Percentiles rank a stretch among this genome's conserved stretches.
These are phyloP conservation scores for Penicillium sp. DNA, from an alignment of 2,329 filamentous ascomycete species.

Conservation along the genomic window DNA sequence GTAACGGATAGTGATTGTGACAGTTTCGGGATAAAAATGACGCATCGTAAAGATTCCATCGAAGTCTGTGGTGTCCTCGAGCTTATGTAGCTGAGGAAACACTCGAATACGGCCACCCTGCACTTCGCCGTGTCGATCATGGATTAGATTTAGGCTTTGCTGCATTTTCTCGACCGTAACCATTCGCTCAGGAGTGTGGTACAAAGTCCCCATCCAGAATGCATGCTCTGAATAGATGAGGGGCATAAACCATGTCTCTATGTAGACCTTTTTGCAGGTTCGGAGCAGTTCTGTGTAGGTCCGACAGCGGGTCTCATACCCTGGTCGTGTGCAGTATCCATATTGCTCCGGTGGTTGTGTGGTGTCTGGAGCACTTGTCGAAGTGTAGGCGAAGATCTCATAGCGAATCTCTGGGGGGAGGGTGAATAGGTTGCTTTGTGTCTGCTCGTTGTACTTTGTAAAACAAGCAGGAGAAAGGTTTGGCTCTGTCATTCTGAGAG, in stretches of 20 bases:
- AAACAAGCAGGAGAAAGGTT: background rate
- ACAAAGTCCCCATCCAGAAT: slow-evolving; percentile 36
- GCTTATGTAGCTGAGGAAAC: slow-evolving; percentile 46
- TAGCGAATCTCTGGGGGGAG: background rate
- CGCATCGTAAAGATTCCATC: slow-evolving; percentile 25
- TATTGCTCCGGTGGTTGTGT: background rate
- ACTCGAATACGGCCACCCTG: slow-evolving; percentile 38
- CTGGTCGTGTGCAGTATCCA: background rate
- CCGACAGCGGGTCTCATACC: slow-evolving; percentile 18
- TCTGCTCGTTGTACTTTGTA: background rate
- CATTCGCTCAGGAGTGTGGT: slow-evolving; percentile 33
- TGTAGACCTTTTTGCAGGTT: slow-evolving; percentile 46
- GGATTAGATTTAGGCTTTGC: slow-evolving; percentile 17
- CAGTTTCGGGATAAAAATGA: slow-evolving; percentile 33
- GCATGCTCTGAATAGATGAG: slow-evolving; percentile 41
- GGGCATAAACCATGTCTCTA: slow-evolving; percentile 46
- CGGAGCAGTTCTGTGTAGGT: slow-evolving; percentile 42
- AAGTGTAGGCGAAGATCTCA: background rate
- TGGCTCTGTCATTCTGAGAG: background rate
- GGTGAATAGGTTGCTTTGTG: background rate
- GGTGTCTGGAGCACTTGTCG: background rate
- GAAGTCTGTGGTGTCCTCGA: slow-evolving; percentile 34
- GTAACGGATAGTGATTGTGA: slow-evolving; percentile 51
- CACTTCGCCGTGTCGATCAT: slow-evolving; percentile 21
- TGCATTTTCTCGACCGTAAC: slow-evolving; percentile 10